These are phyloP conservation scores for Puccinia horiana DNA, from an alignment of 1,284 basidiomycete species.

Conservation along the genomic window DNA sequence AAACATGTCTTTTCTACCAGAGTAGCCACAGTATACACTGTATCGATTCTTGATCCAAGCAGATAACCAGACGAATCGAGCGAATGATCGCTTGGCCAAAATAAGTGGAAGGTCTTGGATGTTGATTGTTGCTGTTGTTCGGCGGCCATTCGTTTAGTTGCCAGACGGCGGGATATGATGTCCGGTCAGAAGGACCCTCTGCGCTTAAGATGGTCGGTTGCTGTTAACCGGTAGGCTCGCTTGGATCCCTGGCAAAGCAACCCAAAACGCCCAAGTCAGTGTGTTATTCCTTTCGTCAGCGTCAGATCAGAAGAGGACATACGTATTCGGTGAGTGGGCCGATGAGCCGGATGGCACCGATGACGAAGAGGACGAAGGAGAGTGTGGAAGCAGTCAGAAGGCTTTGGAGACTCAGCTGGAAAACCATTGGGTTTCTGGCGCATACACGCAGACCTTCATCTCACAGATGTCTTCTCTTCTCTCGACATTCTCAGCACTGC, in stretches of 20 bases:
- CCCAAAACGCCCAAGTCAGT: not conserved
- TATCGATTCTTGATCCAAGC: slow-evolving; percentile 6
- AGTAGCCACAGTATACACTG: slow-evolving; percentile 10
- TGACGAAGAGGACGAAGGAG: slow-evolving; percentile 9
- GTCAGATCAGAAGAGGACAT: not conserved
- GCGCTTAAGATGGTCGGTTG: slow-evolving; percentile 33
- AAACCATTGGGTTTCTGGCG: not conserved
- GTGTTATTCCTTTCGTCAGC: not conserved
- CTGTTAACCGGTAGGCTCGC: slow-evolving; percentile 33
- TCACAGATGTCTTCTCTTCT: not conserved
- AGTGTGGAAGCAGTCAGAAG: not conserved
- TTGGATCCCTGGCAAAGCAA: slow-evolving; percentile 23
- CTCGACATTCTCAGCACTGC: no score
- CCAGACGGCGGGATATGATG: not conserved
- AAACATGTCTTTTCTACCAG: not conserved
- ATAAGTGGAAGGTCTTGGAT: not conserved
- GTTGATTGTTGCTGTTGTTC: no score
- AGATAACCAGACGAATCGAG: slow-evolving; percentile 42
- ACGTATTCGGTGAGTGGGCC: slow-evolving; percentile 37
- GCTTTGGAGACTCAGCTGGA: not conserved
- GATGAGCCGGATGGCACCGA: slow-evolving; percentile 21
- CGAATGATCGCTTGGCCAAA: slow-evolving; percentile 37
- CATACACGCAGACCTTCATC: not conserved
- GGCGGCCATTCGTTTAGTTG: not conserved
- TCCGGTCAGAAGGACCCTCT: slow-evolving; percentile 33